These are phyloP conservation scores for Mycena vulgaris DNA, from an alignment of 768 basidiomycete genomes.

Conservation along the genomic window DNA sequence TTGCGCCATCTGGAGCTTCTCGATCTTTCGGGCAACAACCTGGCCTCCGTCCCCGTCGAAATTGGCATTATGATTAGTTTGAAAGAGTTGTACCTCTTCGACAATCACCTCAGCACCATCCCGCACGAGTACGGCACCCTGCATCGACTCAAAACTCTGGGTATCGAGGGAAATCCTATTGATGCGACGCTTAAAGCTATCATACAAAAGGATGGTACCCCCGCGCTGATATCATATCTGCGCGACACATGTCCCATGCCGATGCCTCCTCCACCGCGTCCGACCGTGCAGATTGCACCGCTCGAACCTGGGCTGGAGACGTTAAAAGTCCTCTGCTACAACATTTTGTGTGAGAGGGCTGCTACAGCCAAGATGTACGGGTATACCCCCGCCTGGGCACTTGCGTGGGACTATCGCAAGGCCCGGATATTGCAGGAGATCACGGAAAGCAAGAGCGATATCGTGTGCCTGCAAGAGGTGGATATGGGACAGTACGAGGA, in stretches of 20 bases:
- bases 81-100: slow-evolving; percentile 95
- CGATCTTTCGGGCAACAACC: slow-evolving; percentile 92
- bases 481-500: slow-evolving; percentile 94
- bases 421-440: slow-evolving; percentile 90
- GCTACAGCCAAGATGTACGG: slow-evolving; percentile 93
- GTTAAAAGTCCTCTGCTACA: slow-evolving; percentile 90
- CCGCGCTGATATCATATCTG: slow-evolving; percentile 89
- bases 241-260: slow-evolving; percentile 94
- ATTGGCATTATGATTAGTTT: slow-evolving; percentile 91
- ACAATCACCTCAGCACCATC: slow-evolving; percentile 91
- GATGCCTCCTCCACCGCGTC: slow-evolving; percentile 83
- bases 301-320: slow-evolving; percentile 81
- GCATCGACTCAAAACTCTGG: slow-evolving; percentile 93
- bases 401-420: slow-evolving; percentile 96
- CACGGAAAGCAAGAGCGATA: slow-evolving; percentile 85
- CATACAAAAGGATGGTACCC: slow-evolving; percentile 96
- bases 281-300: slow-evolving; percentile 70
- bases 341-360: slow-evolving; percentile 93
- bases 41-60: slow-evolving; percentile 85
- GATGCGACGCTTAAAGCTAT: slow-evolving; percentile 82
- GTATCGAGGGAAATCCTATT: slow-evolving; percentile 97
- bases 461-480: slow-evolving; percentile 96
- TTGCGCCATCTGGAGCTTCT: slow-evolving; percentile 90
- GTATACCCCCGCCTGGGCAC: slow-evolving; percentile 97
- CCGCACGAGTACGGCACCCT: slow-evolving; percentile 92